Evolutionary conservation across 2,329 filamentous ascomycete species (phyloP).

Genomic region (Sordariomycetes sp.): DNA sequence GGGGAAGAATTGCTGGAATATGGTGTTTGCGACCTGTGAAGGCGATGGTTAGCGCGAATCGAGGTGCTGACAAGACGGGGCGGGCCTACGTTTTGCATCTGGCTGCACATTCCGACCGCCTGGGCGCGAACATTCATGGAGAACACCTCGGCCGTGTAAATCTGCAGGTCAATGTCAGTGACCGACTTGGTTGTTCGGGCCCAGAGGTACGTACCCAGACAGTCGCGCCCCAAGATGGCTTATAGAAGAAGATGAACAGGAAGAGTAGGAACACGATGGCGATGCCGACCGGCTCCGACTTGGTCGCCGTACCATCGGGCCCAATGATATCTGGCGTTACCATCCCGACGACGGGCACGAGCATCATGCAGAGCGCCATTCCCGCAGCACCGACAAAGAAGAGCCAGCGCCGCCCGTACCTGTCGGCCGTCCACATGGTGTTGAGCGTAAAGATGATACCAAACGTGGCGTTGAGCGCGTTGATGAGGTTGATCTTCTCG

Average conservation of each 20-base stretch:
- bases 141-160: constrained; percentile 58
- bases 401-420: constrained; percentile 57
- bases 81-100: constrained; percentile 33
- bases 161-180: constrained; percentile 13
- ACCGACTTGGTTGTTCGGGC: too few species aligned
- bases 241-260: constrained; percentile 54
- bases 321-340: constrained; percentile 4
- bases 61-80: too few species aligned
- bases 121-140: constrained; percentile 61
- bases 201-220: constrained; percentile 30
- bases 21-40: constrained; percentile 37
- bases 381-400: constrained; percentile 55
- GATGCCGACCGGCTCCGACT: constrained; percentile 45
- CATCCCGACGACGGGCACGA: constrained; percentile 34
- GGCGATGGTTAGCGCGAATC: constrained; percentile 18
- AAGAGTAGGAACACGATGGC: constrained; percentile 58
- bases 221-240: constrained; percentile 56
- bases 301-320: constrained; percentile 18
- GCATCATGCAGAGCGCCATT: constrained; percentile 59
- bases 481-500: constrained; percentile 39
- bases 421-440: constrained; percentile 59
- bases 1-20: constrained; percentile 60
- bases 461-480: constrained; percentile 60
- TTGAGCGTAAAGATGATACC: constrained; percentile 63
- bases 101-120: constrained; percentile 49